Evolutionary conservation across 148 eudicot genomes (phyloP).

Genomic region (Salicornia ramosissima): DNA sequence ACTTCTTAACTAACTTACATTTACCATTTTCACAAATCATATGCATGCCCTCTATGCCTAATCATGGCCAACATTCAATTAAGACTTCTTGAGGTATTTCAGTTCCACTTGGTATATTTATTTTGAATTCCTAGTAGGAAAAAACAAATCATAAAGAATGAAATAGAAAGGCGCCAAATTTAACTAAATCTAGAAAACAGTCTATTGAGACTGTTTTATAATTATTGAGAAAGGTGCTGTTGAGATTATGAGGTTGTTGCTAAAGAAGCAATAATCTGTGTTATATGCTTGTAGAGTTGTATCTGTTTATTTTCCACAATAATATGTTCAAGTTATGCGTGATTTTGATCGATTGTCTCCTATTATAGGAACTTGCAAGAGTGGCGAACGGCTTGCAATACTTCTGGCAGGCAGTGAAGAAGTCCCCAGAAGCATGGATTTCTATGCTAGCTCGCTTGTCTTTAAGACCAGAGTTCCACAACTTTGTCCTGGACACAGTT

Average conservation of each 20-base stretch:
- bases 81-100: no score
- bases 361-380: constrained; percentile 50
- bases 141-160: neutral
- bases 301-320: neutral
- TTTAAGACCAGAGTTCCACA: constrained; percentile 67
- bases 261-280: neutral
- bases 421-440: constrained; percentile 80
- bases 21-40: neutral
- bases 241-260: neutral
- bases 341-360: constrained; percentile 3
- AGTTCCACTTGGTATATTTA: no score
- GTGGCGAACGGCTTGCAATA: constrained; percentile 54
- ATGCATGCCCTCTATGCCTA: neutral
- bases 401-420: constrained; percentile 56
- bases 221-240: no score
- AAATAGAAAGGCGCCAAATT: neutral
- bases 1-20: neutral
- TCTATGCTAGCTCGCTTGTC: constrained; percentile 73
- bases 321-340: neutral
- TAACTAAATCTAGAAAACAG: neutral
- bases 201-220: neutral
- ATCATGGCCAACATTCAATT: no score
- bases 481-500: constrained; percentile 44
- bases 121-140: no score
- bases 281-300: neutral